Conservation (phyloP, 1,284 basidiomycete species). For the Cyathus pygmaeus region DNA sequence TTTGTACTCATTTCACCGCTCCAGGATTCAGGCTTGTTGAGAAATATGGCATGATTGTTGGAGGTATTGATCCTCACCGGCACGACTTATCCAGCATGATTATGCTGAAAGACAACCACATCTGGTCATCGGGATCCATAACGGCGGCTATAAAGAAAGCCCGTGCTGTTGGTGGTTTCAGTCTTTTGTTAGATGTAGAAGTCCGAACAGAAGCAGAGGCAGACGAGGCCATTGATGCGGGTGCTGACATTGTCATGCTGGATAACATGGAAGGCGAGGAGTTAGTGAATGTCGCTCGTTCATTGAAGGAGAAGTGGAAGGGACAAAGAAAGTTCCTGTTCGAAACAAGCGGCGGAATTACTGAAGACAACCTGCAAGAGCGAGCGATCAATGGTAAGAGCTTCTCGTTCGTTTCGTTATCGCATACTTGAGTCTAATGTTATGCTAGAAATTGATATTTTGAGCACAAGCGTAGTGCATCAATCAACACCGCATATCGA, state of each 20-base stretch:
- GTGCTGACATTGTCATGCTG: constrained; percentile 98
- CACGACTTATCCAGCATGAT: constrained; percentile 98
- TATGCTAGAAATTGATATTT: constrained; percentile 85
- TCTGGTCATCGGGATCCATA: constrained; percentile 98
- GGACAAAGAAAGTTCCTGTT: constrained; percentile 86
- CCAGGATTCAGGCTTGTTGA: constrained; percentile 94
- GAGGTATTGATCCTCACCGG: constrained; percentile 96
- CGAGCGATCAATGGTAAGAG: constrained; percentile 80
- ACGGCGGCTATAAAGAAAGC: constrained; percentile 88
- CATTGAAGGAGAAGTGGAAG: constrained; percentile 80
- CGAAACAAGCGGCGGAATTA: constrained; percentile 94
- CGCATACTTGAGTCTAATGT: constrained; percentile 1
- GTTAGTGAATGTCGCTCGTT: constrained; percentile 73
- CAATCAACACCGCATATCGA: constrained; percentile 93
- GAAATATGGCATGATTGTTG: constrained; percentile 99
- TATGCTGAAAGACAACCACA: constrained; percentile 99
- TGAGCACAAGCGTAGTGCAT: constrained; percentile 93
- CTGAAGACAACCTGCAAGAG: constrained; percentile 81
- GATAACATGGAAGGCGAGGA: constrained; percentile 91
- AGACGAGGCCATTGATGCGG: constrained; percentile 94
- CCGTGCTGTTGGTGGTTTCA: constrained; percentile 92
- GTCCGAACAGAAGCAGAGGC: constrained; percentile 91
- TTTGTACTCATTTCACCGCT: constrained; percentile 3
- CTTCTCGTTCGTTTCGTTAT: background rate
- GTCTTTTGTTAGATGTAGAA: constrained; percentile 93